Evolutionary conservation across 2,329 filamentous ascomycete genomes (phyloP).

Genomic region (Fusarium cyanostomum): DNA sequence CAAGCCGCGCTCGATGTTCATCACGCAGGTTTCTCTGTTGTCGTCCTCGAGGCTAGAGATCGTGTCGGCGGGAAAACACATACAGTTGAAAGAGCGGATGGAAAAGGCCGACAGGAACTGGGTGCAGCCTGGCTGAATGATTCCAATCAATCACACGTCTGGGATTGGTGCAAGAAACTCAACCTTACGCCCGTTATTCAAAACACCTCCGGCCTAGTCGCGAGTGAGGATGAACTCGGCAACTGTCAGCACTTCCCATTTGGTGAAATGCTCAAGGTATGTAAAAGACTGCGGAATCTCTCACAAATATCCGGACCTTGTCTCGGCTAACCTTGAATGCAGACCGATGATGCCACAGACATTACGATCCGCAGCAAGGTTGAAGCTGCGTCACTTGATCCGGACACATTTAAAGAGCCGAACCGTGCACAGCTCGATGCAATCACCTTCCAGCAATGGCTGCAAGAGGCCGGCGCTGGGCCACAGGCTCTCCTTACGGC

Average conservation of each 20-base stretch:
- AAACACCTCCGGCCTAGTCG: background rate
- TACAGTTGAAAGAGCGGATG: background rate
- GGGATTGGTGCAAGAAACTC: background rate
- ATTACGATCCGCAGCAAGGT: background rate
- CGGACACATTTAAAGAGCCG: background rate
- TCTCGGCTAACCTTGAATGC: background rate
- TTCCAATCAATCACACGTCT: background rate
- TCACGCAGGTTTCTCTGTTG: background rate
- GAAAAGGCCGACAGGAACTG: background rate
- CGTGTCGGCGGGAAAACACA: background rate
- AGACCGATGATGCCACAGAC: background rate
- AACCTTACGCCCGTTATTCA: background rate
- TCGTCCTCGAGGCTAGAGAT: background rate
- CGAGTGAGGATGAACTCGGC: background rate
- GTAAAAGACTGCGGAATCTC: background rate
- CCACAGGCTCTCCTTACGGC: background rate
- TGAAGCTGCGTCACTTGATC: background rate
- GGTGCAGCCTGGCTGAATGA: constrained; percentile 2
- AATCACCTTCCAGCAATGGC: background rate
- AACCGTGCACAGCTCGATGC: background rate
- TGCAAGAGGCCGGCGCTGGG: background rate
- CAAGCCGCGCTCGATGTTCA: background rate
- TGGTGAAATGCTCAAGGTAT: background rate
- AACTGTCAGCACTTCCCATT: background rate
- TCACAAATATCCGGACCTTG: background rate